phyloP scores from a whole-genome alignment of 176 grass and related monocot species.

The Lolium multiflorum region DNA sequence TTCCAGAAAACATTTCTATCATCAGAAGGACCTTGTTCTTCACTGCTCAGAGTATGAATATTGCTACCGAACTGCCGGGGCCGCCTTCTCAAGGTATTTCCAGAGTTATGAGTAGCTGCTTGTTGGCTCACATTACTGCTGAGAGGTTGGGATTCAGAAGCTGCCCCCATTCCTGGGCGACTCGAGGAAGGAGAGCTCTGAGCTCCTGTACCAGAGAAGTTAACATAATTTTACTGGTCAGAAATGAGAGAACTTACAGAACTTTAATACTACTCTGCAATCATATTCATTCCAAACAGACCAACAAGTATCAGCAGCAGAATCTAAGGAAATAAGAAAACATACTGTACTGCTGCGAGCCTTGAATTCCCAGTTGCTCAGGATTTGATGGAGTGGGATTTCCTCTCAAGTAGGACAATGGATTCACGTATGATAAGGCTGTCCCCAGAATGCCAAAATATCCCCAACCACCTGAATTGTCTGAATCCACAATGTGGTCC shows the following conservation, averaged over 20 bases:
- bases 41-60: conserved; percentile 74
- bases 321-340: conserved; percentile 41
- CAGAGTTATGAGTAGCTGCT: conserved; percentile 20
- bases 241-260: background rate
- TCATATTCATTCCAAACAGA: background rate
- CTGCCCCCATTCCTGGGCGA: conserved; percentile 26
- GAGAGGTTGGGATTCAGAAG: conserved; percentile 4
- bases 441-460: conserved; percentile 79
- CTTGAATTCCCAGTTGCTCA: conserved; percentile 46
- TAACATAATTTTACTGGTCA: conserved; percentile 3
- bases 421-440: conserved; percentile 73
- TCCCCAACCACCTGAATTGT: conserved; percentile 41
- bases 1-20: conserved; percentile 96
- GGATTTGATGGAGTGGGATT: conserved; percentile 49
- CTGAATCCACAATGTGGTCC: conserved; percentile 17
- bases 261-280: background rate
- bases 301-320: background rate
- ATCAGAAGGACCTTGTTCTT: conserved; percentile 51
- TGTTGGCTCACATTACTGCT: conserved; percentile 40
- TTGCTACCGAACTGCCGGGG: conserved; percentile 70
- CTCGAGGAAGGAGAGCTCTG: conserved; percentile 32
- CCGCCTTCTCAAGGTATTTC: conserved; percentile 42
- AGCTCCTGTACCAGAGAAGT: conserved; percentile 41
- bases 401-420: conserved; percentile 75
- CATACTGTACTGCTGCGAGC: conserved; percentile 47